Base-by-base conservation (phyloP, 2,329 filamentous ascomycete genomes). In the Aspergillus sojae region DNA sequence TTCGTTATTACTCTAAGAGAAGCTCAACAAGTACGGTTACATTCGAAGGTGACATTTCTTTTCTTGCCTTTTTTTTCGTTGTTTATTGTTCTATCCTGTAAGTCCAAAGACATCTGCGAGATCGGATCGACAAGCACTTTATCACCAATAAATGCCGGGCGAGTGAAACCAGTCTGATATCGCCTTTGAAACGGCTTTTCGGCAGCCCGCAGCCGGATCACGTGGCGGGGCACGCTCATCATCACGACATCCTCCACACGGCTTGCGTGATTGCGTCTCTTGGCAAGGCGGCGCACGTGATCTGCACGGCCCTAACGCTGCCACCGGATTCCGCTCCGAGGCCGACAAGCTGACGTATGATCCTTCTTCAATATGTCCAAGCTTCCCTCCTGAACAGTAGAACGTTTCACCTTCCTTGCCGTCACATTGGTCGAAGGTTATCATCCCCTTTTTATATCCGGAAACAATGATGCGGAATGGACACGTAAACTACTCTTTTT, bases 231-330 rank as follows among this genome's bases (percentile, higher is more conserved):
- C 34, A 36, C 43, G 43, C 43, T 3, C 14, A 28, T 23, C 58
- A 74, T 71, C 70, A 71, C 69, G 70, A 70, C 70, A 71, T 70
- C 60, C 60, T 50, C 61, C 64, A 60, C 58, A 54, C 61, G 50
- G 66, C 63, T 73, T 71, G 69, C 71, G 71, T 73, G 70, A 69
- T 72, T 67, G 43, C 21, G 19, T 16, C 14, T 39, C 65, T 62
- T 57, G 60, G 57, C 64, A 61, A 39, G 30, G 52, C 57, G 3
- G 41, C 28, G 62, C 60, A 64, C 58, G 60, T 67, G 64, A 66
- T 58, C 52, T 34, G 45, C 56, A 54, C 57, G 58, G 63, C 65
- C 62, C 62, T 64, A 64, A 63, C 6, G 16, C 43, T 58, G 30
- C 41, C 28, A 34, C n/a, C 43, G 52, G 52, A 39, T 39, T 55